These are phyloP conservation scores for Ustilago nuda DNA, from an alignment of 1,284 basidiomycete genomes.

Conservation along the genomic window DNA sequence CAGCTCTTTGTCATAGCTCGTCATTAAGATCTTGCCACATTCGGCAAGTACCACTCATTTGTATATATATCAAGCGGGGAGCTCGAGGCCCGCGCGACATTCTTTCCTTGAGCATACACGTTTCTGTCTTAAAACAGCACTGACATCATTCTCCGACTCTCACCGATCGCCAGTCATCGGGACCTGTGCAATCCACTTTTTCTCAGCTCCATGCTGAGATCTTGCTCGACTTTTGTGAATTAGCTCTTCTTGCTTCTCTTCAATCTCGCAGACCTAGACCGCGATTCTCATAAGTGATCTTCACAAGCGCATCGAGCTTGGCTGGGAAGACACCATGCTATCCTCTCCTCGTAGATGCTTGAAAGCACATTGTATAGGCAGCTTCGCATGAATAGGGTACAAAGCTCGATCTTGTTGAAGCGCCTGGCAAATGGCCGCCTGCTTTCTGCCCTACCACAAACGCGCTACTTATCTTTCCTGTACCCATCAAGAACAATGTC, in stretches of 20 bases:
- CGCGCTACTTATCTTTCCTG: slow-evolving; percentile 3
- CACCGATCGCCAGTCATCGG: no score
- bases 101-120: no score
- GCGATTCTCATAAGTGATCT: neutral
- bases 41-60: no score
- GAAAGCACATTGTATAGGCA: neutral
- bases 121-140: no score
- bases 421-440: slow-evolving; percentile 2
- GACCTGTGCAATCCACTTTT: no score
- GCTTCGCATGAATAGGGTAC: neutral
- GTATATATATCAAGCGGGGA: no score
- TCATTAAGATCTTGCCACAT: no score
- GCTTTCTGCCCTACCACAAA: neutral
- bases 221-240: slow-evolving; percentile 13
- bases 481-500: slow-evolving; percentile 14
- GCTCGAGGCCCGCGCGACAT: no score
- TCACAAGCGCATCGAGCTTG: neutral
- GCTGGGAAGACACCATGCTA: neutral
- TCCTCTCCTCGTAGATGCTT: neutral
- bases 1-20: no score
- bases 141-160: no score
- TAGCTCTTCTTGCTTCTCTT: neutral
- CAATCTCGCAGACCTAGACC: neutral
- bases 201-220: no score
- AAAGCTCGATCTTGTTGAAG: neutral